Evolutionary conservation across 345 rosid genomes (phyloP), one percentile per base, ranked within the genome.

Genomic region (Lumnitzera littorea): DNA sequence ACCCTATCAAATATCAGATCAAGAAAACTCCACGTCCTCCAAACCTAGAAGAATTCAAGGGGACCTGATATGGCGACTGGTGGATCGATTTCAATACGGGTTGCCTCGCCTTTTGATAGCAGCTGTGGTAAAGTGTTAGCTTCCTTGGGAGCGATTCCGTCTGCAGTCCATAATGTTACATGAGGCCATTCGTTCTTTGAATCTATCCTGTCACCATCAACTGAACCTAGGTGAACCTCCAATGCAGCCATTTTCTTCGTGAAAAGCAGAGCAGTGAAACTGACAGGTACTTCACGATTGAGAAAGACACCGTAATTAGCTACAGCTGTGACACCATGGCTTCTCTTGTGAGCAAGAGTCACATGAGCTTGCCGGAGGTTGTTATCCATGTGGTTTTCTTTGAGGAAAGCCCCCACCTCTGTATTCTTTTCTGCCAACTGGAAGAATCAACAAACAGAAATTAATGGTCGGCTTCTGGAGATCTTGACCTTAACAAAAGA

Each of bases 261-360:
- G 78, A 82, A 90, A 51, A 90, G 79, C 49, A 94, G 76, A 60
- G 88, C 88, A 0, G 79, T 86, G 50, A 88, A 70, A 58, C 83
- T 76, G 61, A 94, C 88, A 0, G 99, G 86, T 47, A 88, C 91
- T 24, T 76, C 67, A 24, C 54, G 81, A 53, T 79, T 62, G 48
- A 81, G 58, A 63, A 76, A 78, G 62, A 67, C 52, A 16, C 89
- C 87, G 31, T 83, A 88, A 55, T 73, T 70, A 48, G 99, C 99
- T 27, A 94, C 82, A 10, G 91, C 82, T 31, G 89, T 66, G 47
- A 90, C 96, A 4, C 97, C 97, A 1, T 88, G 97, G 72, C 96
- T 82, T 75, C 82, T 83, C 79, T 88, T 94, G 78, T 94, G 99
- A 46, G 97, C 96, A 53, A 94, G 97, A 17, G 97, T 90, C 41